A percentile compares a stretch with the other conserved stretches of the same genome.
phyloP scores from a whole-genome alignment of 2,329 filamentous ascomycete species.

The Aspergillus sp. region DNA sequence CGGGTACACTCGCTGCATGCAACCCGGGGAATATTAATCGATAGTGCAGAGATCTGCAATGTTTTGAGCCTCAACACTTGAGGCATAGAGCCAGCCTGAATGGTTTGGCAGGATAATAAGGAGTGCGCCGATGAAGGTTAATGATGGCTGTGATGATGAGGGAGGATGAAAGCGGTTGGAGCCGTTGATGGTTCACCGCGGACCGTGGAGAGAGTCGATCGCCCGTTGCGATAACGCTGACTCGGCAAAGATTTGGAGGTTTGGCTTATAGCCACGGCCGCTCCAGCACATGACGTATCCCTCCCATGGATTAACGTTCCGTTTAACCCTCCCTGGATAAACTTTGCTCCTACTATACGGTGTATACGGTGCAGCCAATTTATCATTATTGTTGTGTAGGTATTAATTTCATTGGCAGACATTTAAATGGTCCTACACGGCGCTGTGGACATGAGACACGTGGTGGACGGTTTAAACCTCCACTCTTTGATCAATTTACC shows the following conservation, averaged over 20 bases:
- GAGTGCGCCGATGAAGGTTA: neutral
- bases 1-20: neutral
- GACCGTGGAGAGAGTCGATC: neutral
- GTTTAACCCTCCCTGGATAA: neutral
- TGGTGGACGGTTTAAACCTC: too few species aligned
- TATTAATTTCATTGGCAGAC: too few species aligned
- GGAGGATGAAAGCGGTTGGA: constrained; percentile 2
- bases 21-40: neutral
- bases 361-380: too few species aligned
- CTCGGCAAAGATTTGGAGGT: neutral
- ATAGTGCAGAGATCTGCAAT: neutral
- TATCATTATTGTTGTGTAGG: too few species aligned
- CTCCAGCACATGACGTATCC: neutral
- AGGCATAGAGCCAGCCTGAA: neutral
- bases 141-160: neutral
- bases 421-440: too few species aligned
- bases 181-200: neutral
- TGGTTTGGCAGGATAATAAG: neutral
- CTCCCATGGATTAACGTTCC: neutral
- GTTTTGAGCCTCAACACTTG: neutral
- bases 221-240: neutral
- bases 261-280: neutral
- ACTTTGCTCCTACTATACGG: too few species aligned
- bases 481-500: too few species aligned
- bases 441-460: too few species aligned